These are phyloP conservation scores for Parathielavia hyrcaniae DNA, from an alignment of 495 filamentous ascomycete genomes.

Conservation along the genomic window DNA sequence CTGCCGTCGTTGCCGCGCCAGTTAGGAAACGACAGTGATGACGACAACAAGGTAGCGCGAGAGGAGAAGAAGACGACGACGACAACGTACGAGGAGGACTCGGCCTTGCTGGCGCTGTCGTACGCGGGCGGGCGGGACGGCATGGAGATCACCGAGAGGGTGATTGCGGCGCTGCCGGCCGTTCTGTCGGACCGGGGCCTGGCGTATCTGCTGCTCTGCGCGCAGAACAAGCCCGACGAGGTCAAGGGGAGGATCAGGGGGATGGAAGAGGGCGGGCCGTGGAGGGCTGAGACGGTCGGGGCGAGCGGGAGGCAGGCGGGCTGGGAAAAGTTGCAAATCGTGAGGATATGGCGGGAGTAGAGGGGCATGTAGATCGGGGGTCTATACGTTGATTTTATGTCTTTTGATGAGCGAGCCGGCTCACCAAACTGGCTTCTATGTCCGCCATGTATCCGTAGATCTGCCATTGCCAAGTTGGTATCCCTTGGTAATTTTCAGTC, in stretches of 20 bases:
- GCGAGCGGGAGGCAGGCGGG: slow-evolving; percentile 78
- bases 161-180: slow-evolving; percentile 60
- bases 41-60: background rate
- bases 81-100: slow-evolving; percentile 58
- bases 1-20: slow-evolving; percentile 44
- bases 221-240: slow-evolving; percentile 72
- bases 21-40: background rate
- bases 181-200: slow-evolving; percentile 64
- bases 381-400: background rate
- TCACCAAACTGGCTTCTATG: background rate
- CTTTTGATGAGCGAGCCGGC: slow-evolving; percentile 2
- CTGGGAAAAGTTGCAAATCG: slow-evolving; percentile 82
- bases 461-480: background rate
- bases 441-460: slow-evolving; percentile 2
- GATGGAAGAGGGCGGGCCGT: slow-evolving; percentile 33
- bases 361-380: too few relatives aligned
- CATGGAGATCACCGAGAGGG: slow-evolving; percentile 82
- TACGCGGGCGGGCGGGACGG: slow-evolving; percentile 86
- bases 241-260: slow-evolving; percentile 59
- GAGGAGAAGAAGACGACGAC: background rate
- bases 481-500: slow-evolving; percentile 6
- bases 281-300: slow-evolving; percentile 74
- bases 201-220: slow-evolving; percentile 84
- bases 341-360: slow-evolving; percentile 63
- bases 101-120: slow-evolving; percentile 73